Base-by-base conservation (phyloP, 2,329 filamentous ascomycete genomes). In the Xylaria multiplex region DNA sequence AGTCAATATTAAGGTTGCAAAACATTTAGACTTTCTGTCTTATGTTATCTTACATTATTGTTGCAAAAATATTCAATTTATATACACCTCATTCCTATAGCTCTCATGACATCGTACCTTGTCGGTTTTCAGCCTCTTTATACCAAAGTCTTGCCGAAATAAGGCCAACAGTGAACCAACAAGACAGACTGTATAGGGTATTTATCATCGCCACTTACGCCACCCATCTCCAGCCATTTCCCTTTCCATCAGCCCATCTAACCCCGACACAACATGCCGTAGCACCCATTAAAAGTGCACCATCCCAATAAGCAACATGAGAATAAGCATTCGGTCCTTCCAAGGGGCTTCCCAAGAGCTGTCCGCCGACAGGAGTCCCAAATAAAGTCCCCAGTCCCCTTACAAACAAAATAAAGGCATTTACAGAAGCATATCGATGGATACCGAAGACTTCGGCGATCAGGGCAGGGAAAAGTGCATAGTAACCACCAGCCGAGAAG, bases 371-470 rank as follows among this genome's bases (percentile, higher is more conserved):
- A 0, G 81, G 81, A 59, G 78, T 81, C 6, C 81, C 81, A 67
- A 82, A 79, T 72, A 83, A 78, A 0, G 78, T 80, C 0, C 81
- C 81, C 7, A 82, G 69, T 0, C 81, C 81, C 49, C 81, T 72
- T 0, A 83, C 74, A 54, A 83, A 81, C 43, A 82, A 79, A 16
- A 83, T 80, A 62, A 82, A 83, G 2, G 80, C 81, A 68, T 83
- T 84, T 4, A 84, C 81, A 22, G 80, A 80, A 0, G 81, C 81
- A 67, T 83, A 84, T 53, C 81, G 80, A 62, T 79, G 77, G 32
- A 83, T 80, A 2, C 81, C 81, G 71, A 83, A 84, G 4, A 83
- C 79, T 65, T 84, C 82, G n/a, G 80, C 79, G 14, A 83, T 79
- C 9, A 81, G 78, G 0, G 81, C 81, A 1, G 81, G 81, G 63